Base-by-base conservation (phyloP, 2,329 filamentous ascomycete species). In the Aspergillus eucalypticola region DNA sequence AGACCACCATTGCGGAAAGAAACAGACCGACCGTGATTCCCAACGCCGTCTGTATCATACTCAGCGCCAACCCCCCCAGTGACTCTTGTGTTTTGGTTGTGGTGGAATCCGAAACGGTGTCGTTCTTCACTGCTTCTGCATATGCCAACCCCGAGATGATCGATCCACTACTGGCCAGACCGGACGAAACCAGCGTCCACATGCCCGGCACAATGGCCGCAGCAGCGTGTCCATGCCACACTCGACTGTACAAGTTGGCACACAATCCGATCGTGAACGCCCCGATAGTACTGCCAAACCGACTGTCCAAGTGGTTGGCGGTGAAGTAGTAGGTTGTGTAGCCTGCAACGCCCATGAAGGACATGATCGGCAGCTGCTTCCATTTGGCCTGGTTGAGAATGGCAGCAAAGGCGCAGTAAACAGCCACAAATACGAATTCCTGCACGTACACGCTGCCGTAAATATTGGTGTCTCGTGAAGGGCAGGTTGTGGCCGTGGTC, bases 151-250 rank as follows among this genome's bases (percentile, higher is more conserved):
- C 84, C 1, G 79, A 76, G 5, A 87, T 78, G 23, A 87, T 72
- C 29, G 78, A 82, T 1, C 85, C 85, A 53, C 78, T 79, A 0
- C 85, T 83, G 5, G 84, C 82, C 19, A 88, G 73, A 2, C 85
- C 84, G 2, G 80, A 83, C 1, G 85, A 85, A 0, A 88, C 84
- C 63, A 86, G 84, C 2, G 86, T 83, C 65, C 95, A 96, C 66
- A 96, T 95, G 8, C 89, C 92, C 0, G 92, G 92, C 11, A 96
- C 80, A 82, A 96, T 90, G 3, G 90, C 89, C 0, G 91, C 90
- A 0, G 91, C 91, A 0, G 92, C 92, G 3, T 96, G 84, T 1
- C 89, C 90, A 71, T 92, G 91, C 19, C 88, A 74, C 39, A 81
- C 69, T 2, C 90, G 84, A 7, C 88, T 88, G 76, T 94, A 93